phyloP scores from a whole-genome alignment of 768 basidiomycete species.

The Psilocybe sp. region DNA sequence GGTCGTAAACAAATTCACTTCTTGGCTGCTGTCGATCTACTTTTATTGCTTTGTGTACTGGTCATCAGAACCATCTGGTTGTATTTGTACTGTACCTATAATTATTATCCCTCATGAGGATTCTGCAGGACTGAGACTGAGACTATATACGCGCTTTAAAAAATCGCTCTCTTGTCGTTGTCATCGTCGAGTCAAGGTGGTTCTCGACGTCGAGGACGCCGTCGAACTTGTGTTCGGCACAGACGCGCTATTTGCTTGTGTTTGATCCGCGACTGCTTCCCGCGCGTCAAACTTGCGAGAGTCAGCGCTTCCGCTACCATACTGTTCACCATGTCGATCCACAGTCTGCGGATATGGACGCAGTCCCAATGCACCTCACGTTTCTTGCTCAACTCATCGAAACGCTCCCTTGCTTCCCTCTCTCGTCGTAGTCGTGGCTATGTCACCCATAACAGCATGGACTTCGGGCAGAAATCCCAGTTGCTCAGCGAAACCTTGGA shows the following conservation, averaged over 20 bases:
- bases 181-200: not conserved
- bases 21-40: constrained; percentile 1
- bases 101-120: not conserved
- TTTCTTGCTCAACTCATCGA: constrained; percentile 3
- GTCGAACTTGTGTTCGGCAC: not conserved
- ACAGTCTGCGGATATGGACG: constrained; percentile 18
- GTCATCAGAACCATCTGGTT: constrained; percentile 2
- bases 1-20: constrained; percentile 23
- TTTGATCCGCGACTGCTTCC: constrained; percentile 6
- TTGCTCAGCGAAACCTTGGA: constrained; percentile 65
- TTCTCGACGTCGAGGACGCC: too few species aligned
- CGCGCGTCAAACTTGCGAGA: not conserved
- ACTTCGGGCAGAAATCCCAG: constrained; percentile 39
- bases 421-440: constrained; percentile 29
- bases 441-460: constrained; percentile 42
- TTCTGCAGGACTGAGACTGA: not conserved
- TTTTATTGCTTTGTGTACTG: constrained; percentile 7
- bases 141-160: too few species aligned
- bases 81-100: constrained; percentile 13
- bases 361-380: constrained; percentile 12
- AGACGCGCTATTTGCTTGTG: constrained; percentile 22
- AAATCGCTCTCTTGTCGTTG: too few species aligned
- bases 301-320: too few species aligned
- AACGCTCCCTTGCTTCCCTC: not conserved
- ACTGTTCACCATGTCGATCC: constrained; percentile 14